Evolutionary conservation across 306 rosid genomes (phyloP).

Genomic region (Pueraria montana): DNA sequence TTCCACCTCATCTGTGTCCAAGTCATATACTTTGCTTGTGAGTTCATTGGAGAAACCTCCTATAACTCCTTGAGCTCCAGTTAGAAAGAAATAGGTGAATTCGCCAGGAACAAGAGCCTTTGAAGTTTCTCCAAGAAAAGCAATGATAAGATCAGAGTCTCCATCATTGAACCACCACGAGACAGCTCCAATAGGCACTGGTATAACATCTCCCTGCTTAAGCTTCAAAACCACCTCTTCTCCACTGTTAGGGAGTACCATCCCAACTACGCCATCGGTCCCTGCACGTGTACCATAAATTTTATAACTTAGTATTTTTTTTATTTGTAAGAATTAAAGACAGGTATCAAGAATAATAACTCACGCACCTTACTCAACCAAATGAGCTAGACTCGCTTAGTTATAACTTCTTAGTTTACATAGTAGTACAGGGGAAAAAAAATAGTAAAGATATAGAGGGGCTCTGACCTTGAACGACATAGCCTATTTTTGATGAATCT

Average conservation of each 20-base stretch:
- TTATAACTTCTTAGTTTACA: no score
- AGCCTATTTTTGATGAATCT: constrained; percentile 64
- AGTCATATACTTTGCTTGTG: constrained; percentile 42
- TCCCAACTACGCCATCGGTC: constrained; percentile 60
- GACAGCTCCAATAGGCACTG: constrained; percentile 59
- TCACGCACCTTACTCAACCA: no score
- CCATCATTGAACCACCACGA: constrained; percentile 89
- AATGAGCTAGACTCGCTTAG: no score
- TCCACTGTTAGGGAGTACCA: constrained; percentile 42
- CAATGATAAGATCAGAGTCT: constrained; percentile 52
- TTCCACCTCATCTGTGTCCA: constrained; percentile 46
- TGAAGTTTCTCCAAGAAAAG: constrained; percentile 65
- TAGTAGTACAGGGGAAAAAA: no score
- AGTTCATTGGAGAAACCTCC: constrained; percentile 62
- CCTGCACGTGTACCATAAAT: constrained; percentile 40
- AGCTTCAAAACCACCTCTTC: constrained; percentile 65
- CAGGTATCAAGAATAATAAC: no score
- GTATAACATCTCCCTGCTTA: constrained; percentile 64
- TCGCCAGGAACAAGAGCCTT: constrained; percentile 56
- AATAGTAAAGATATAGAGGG: not conserved
- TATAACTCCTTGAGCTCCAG: constrained; percentile 56
- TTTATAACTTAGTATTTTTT: no score
- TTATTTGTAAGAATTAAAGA: no score
- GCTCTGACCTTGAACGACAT: constrained; percentile 61
- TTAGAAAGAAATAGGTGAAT: constrained; percentile 59